Base-by-base conservation (phyloP, 2,329 filamentous ascomycete species). In the Podosphaera xanthii region DNA sequence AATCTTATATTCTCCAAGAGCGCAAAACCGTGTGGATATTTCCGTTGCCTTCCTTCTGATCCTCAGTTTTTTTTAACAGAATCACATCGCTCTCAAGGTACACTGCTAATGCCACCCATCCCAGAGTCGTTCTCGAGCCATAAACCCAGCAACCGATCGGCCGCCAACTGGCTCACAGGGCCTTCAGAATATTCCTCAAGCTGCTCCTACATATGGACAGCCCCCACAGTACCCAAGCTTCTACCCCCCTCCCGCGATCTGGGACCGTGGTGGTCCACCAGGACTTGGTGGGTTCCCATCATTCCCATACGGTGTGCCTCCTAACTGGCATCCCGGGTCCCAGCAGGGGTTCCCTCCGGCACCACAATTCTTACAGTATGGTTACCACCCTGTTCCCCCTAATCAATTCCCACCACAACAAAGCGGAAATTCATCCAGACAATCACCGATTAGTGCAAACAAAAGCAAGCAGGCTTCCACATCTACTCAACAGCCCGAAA, bases 1-100 rank as follows among this genome's bases (percentile, higher is more conserved):
- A 87, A 94, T 94, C 73, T 78, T 77, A 76, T 80, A 80, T 78
- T 82, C 84, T 84, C 86, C 86, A 86, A 84, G 84, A 86, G 88
- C 88, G 89, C 89, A 94, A 83, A 81, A 76, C 35, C 79, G 76
- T 95, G 90, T 94, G 83, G 90, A 95, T 74, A 81, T 84, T 62
- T 95, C 90, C 89, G 90, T 95, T 96, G 90, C 89, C 90, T 96
- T 96, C 90, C 90, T 96, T 95, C 89, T 96, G 89, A 95, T 82
- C 69, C 58, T 65, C 59, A 60, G 62, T 44, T 46, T 61, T 14
- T 46, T 59, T 44, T 42, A 50, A 57, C 56, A 50, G 36, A 14
- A 31, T 33, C 49, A 33, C 9, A 52, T 31, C 10, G n/a, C 4
- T 12, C 33, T 58, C 12, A 50, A 44, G 10, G n/a, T 4, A 14